A percentile compares a stretch with the other conserved stretches of the same genome.
Evolutionary conservation across 148 eudicot species (phyloP).

Genomic region (Vaccinium vitisidaea): DNA sequence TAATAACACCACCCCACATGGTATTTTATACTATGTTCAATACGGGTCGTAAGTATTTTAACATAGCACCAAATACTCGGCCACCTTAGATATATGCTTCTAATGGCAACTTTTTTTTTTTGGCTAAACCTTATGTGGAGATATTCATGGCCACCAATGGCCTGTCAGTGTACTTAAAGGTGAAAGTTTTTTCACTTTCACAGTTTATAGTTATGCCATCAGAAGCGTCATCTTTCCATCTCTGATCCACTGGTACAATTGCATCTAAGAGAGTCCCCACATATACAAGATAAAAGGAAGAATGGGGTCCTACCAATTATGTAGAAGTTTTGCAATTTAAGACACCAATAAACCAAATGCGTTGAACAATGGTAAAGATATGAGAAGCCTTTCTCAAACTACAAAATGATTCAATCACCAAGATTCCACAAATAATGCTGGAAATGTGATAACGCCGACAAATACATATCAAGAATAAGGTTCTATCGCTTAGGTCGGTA

Average conservation of each 20-base stretch:
- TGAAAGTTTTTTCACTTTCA: slow-evolving; percentile 6
- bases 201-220: background rate
- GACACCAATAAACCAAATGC: slow-evolving; percentile 2
- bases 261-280: slow-evolving; percentile 7
- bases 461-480: background rate
- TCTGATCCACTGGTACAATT: slow-evolving; percentile 18
- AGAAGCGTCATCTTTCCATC: slow-evolving; percentile 13
- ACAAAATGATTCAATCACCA: background rate
- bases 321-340: slow-evolving; percentile 9
- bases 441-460: background rate
- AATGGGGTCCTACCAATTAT: slow-evolving; percentile 24
- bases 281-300: background rate
- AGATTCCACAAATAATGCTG: background rate
- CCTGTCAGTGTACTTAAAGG: slow-evolving; percentile 8
- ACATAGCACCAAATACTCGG: background rate
- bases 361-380: slow-evolving; percentile 10
- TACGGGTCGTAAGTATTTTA: background rate
- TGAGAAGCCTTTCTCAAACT: background rate
- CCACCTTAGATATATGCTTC: too few species aligned
- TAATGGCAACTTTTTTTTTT: background rate
- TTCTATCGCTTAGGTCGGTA: background rate
- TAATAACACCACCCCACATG: background rate
- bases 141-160: slow-evolving; percentile 2
- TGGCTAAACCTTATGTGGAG: background rate
- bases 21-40: background rate